Evolutionary conservation across 805 yeast species (phyloP).

Genomic region (Wickerhamiella slavikovae): DNA sequence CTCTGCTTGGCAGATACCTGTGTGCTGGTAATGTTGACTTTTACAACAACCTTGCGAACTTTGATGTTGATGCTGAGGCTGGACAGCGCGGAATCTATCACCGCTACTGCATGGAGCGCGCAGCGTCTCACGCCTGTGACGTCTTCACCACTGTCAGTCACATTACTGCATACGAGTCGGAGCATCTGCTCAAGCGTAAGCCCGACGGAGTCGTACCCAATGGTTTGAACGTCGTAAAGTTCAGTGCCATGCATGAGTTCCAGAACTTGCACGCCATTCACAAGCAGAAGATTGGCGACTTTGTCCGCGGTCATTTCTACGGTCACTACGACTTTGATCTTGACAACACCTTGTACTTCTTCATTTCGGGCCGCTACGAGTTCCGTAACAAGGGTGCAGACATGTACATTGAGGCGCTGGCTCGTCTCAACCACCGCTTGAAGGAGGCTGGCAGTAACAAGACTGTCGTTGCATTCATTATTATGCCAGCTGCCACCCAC

Average conservation of each 20-base stretch:
- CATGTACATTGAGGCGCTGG: constrained; percentile 79
- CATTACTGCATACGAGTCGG: constrained; percentile 91
- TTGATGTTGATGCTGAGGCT: constrained; percentile 95
- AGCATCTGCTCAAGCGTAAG: constrained; percentile 78
- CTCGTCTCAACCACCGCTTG: constrained; percentile 73
- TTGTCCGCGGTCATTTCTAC: constrained; percentile 90
- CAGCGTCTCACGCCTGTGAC: constrained; percentile 89
- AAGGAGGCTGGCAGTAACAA: constrained; percentile 65
- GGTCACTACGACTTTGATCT: constrained; percentile 90
- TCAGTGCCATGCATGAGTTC: constrained; percentile 94
- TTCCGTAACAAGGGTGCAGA: constrained; percentile 94
- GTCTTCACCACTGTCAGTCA: constrained; percentile 95
- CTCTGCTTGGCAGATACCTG: constrained; percentile 78
- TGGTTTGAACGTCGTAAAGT: constrained; percentile 87
- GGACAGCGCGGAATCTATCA: constrained; percentile 96
- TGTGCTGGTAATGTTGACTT: constrained; percentile 96
- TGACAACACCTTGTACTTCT: constrained; percentile 83
- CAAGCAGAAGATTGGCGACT: constrained; percentile 83
- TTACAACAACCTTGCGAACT: constrained; percentile 69
- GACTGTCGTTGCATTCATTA: constrained; percentile 91
- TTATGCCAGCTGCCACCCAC: constrained; percentile 91
- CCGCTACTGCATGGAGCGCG: constrained; percentile 88
- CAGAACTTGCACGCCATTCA: constrained; percentile 86
- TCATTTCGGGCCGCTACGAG: constrained; percentile 94
- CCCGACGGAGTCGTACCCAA: constrained; percentile 97